Evolutionary conservation across 495 filamentous ascomycete genomes (phyloP).

Genomic region (Aspergillus bertholletiae): DNA sequence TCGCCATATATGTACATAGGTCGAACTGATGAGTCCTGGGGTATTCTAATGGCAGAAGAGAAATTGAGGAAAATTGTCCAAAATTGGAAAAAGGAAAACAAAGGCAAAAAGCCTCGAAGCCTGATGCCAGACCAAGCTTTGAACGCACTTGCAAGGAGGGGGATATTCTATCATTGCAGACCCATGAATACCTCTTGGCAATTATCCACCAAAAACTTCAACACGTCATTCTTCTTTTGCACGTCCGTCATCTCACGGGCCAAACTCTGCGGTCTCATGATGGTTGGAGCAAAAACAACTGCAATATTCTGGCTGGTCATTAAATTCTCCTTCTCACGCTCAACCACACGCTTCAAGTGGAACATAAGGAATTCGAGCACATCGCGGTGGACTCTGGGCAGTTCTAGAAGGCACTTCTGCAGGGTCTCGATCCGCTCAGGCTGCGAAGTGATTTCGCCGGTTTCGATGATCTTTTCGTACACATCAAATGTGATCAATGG

Average conservation of each 20-base stretch:
- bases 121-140: slow-evolving; percentile 8
- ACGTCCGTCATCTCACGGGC: slow-evolving; percentile 96
- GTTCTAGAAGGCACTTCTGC: slow-evolving; percentile 63
- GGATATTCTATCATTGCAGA: slow-evolving; percentile 26
- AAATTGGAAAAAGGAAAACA: not conserved
- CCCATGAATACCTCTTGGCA: slow-evolving; percentile 72
- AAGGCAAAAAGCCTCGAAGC: not conserved
- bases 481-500: slow-evolving; percentile 90
- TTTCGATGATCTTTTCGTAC: slow-evolving; percentile 86
- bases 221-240: slow-evolving; percentile 81
- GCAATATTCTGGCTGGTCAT: slow-evolving; percentile 96
- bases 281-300: slow-evolving; percentile 96
- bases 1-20: slow-evolving; percentile 20
- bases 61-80: slow-evolving; percentile 1
- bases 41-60: slow-evolving; percentile 7
- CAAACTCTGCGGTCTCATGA: slow-evolving; percentile 84
- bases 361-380: slow-evolving; percentile 92
- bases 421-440: slow-evolving; percentile 60
- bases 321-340: slow-evolving; percentile 75
- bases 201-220: slow-evolving; percentile 88
- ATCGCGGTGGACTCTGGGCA: slow-evolving; percentile 80
- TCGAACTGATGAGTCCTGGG: slow-evolving; percentile 7
- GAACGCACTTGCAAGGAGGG: not conserved
- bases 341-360: slow-evolving; percentile 86
- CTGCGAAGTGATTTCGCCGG: slow-evolving; percentile 38